Conservation (phyloP, 2,329 filamentous ascomycete species). For the Trichophyton schoenleinii region DNA sequence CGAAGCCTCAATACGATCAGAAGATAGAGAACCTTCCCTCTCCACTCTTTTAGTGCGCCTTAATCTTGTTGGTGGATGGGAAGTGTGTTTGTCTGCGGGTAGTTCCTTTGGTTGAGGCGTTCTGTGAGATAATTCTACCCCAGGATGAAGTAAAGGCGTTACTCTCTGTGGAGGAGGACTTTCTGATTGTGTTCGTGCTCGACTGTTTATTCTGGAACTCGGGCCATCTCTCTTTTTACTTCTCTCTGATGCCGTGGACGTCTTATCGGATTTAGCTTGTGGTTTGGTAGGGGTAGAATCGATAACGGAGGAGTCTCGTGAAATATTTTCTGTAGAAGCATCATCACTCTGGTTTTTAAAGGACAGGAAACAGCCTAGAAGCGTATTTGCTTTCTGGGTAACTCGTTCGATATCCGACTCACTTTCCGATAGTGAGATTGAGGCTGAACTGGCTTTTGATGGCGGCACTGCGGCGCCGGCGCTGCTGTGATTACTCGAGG, state of each 20-base stretch:
- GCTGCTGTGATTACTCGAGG: neutral
- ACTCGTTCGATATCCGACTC: neutral
- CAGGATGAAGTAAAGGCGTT: neutral
- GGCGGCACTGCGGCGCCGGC: neutral
- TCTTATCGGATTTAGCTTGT: neutral
- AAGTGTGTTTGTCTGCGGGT: neutral
- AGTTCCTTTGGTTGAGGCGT: neutral
- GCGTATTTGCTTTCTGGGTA: neutral
- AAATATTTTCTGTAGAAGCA: neutral
- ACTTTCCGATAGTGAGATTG: neutral
- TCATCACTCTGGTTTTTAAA: neutral
- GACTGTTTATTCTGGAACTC: neutral
- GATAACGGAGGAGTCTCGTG: neutral
- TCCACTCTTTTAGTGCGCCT: neutral
- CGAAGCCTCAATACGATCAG: neutral
- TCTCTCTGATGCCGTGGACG: neutral
- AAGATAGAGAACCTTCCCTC: neutral
- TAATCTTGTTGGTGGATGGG: neutral
- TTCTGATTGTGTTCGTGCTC: neutral
- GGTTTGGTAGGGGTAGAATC: neutral
- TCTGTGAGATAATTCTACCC: neutral
- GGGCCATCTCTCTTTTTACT: neutral
- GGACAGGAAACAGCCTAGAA: neutral
- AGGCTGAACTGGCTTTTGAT: neutral
- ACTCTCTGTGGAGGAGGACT: neutral